Conservation (phyloP, 176 grass and related monocot species). For the Thalia dealbata region DNA sequence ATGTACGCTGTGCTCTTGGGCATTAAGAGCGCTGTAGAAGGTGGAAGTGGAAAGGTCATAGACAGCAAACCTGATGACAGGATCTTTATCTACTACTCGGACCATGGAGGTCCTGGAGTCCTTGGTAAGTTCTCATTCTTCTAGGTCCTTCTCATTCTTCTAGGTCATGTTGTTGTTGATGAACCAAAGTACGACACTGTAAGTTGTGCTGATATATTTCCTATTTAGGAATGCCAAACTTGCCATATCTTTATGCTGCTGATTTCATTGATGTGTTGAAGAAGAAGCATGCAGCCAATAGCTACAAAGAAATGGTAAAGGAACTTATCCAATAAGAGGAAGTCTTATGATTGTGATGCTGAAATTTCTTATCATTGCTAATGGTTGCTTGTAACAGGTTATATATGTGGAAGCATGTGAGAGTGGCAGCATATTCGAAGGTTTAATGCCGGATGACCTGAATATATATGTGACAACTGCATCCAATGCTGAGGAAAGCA, state of each 20-base stretch:
- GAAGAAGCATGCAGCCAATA: slow-evolving; percentile 64
- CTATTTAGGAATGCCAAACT: slow-evolving; percentile 65
- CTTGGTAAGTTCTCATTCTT: slow-evolving; percentile 42
- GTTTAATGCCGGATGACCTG: slow-evolving; percentile 61
- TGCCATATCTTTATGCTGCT: slow-evolving; percentile 60
- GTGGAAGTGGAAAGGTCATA: slow-evolving; percentile 87
- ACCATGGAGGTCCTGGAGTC: slow-evolving; percentile 91
- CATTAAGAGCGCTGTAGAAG: slow-evolving; percentile 58
- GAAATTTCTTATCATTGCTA: slow-evolving; percentile 11
- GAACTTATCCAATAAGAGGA: not conserved
- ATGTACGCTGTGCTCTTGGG: slow-evolving; percentile 77
- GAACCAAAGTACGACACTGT: not conserved
- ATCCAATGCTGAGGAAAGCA: slow-evolving; percentile 61
- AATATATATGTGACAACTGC: slow-evolving; percentile 84
- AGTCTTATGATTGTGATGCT: not conserved
- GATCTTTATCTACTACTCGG: slow-evolving; percentile 94
- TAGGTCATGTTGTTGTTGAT: not conserved
- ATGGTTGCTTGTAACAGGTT: slow-evolving; percentile 34
- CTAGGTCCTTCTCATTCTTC: slow-evolving; percentile 1
- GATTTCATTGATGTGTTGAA: slow-evolving; percentile 73
- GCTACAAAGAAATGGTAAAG: slow-evolving; percentile 78
- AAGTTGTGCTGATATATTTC: slow-evolving; percentile 8
- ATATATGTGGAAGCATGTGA: slow-evolving; percentile 93
- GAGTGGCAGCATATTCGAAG: slow-evolving; percentile 95
- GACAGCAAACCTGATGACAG: slow-evolving; percentile 73